These are phyloP conservation scores for Massospora cicadina DNA, from an alignment of 371 early-diverging fungal genomes.

Conservation along the genomic window DNA sequence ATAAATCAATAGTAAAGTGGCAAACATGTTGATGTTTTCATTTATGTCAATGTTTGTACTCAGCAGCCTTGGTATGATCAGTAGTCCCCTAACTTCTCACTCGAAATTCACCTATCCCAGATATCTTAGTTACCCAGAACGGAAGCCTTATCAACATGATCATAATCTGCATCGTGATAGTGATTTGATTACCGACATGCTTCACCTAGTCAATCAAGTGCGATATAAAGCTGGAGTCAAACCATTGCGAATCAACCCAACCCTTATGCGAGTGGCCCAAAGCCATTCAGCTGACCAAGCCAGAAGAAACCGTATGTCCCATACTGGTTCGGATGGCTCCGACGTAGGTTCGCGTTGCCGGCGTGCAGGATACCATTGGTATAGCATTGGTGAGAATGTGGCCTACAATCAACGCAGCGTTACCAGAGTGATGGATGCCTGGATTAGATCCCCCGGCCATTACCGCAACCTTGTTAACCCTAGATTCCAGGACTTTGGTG, in stretches of 20 bases:
- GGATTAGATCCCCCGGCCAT: constrained; percentile 15
- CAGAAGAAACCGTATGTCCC: constrained; percentile 17
- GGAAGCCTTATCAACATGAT: too few species aligned
- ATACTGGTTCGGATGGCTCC: constrained; percentile 13
- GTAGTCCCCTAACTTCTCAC: too few species aligned
- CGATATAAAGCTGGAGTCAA: neutral
- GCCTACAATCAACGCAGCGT: constrained; percentile 18
- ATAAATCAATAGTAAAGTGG: too few species aligned
- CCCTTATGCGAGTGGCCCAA: constrained; percentile 9
- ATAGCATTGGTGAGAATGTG: constrained; percentile 22
- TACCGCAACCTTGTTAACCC: constrained; percentile 12
- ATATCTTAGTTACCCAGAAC: too few species aligned
- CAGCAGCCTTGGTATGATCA: too few species aligned
- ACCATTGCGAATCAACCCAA: neutral
- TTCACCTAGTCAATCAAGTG: neutral
- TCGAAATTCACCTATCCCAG: too few species aligned
- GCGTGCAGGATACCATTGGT: constrained; percentile 12
- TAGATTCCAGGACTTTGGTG: neutral
- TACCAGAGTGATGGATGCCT: constrained; percentile 1
- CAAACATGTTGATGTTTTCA: too few species aligned
- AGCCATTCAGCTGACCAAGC: constrained; percentile 6
- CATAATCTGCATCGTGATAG: too few species aligned
- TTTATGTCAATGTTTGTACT: too few species aligned
- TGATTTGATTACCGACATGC: too few species aligned
- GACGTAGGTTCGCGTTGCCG: constrained; percentile 12